These are phyloP conservation scores for Arthrobotrys pseudoclavata DNA, from an alignment of 2,329 filamentous ascomycete genomes.

Conservation along the genomic window DNA sequence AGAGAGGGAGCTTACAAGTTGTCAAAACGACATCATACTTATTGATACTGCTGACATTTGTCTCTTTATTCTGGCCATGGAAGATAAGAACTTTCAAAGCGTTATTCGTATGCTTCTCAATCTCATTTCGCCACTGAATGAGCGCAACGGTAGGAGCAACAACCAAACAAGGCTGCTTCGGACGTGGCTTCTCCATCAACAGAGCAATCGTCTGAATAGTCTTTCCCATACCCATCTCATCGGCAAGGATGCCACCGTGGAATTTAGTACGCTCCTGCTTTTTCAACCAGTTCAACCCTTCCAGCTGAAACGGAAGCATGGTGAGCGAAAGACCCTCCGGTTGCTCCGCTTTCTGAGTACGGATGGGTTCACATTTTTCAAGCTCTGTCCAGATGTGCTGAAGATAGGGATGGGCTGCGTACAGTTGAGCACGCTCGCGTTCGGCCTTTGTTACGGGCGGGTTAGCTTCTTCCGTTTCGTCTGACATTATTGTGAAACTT, in stretches of 20 bases:
- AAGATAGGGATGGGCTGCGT: conserved; percentile 81
- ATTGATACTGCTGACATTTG: conserved; percentile 80
- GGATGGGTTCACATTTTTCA: conserved; percentile 76
- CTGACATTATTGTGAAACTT: conserved; percentile 63
- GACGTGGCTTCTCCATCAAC: conserved; percentile 84
- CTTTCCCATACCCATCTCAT: conserved; percentile 99
- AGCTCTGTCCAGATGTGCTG: conserved; percentile 87
- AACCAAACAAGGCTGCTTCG: conserved; percentile 82
- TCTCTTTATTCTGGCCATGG: conserved; percentile 86
- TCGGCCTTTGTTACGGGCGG: conserved; percentile 64
- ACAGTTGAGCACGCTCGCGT: conserved; percentile 77
- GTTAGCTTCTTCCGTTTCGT: conserved; percentile 27
- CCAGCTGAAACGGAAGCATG: conserved; percentile 92
- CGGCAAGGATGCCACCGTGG: conserved; percentile 89
- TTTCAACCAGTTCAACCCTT: conserved; percentile 94
- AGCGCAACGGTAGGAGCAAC: conserved; percentile 92
- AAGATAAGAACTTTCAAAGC: conserved; percentile 91
- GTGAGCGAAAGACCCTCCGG: conserved; percentile 83
- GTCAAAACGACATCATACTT: conserved; percentile 95
- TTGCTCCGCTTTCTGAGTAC: conserved; percentile 75
- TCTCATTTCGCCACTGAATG: conserved; percentile 93
- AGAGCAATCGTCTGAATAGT: conserved; percentile 98
- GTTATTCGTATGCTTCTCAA: conserved; percentile 84
- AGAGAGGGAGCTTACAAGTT: conserved; percentile 78
- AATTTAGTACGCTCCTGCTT: conserved; percentile 87